Evolutionary conservation across 495 filamentous ascomycete species (phyloP).

Genomic region (Extremus antarcticus): DNA sequence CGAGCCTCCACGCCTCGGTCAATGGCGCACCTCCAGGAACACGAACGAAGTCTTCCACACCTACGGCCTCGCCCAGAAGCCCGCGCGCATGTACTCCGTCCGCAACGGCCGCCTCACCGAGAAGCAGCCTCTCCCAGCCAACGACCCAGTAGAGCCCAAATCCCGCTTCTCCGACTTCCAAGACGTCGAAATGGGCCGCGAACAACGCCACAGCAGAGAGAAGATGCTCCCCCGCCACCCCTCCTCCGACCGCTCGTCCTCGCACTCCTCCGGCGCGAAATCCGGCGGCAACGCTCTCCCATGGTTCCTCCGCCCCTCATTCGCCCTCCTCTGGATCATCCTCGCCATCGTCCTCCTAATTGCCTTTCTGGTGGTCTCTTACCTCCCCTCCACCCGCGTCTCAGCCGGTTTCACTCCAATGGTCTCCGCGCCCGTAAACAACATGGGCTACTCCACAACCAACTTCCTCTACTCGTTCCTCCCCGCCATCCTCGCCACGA

Average conservation of each 20-base stretch:
- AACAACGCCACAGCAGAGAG: constrained; percentile 19
- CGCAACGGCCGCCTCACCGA: constrained; percentile 35
- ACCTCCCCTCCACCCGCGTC: constrained; percentile 48
- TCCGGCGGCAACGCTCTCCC: constrained; percentile 39
- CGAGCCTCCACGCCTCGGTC: constrained; percentile 54
- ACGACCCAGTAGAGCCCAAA: neutral
- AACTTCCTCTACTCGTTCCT: constrained; percentile 85
- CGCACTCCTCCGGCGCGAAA: constrained; percentile 39
- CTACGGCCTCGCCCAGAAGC: constrained; percentile 54
- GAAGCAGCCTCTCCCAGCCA: constrained; percentile 3
- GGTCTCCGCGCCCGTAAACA: constrained; percentile 48
- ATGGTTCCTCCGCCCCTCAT: constrained; percentile 60
- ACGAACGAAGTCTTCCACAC: constrained; percentile 49
- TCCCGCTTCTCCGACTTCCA: constrained; percentile 10
- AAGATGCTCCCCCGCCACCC: constrained; percentile 17
- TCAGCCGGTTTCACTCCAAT: constrained; percentile 56
- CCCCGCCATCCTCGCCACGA: constrained; percentile 61
- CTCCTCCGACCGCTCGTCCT: constrained; percentile 29
- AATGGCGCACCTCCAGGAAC: constrained; percentile 59
- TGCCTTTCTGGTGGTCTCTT: constrained; percentile 66
- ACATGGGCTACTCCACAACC: constrained; percentile 63
- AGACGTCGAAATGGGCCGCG: constrained; percentile 38
- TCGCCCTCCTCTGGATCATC: constrained; percentile 52
- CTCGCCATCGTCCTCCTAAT: constrained; percentile 54
- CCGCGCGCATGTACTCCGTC: constrained; percentile 46